Percentiles rank a stretch among this genome's conserved stretches.
Conservation (phyloP, 2,329 filamentous ascomycete genomes). For the Apiospora rasikravindrae region DNA sequence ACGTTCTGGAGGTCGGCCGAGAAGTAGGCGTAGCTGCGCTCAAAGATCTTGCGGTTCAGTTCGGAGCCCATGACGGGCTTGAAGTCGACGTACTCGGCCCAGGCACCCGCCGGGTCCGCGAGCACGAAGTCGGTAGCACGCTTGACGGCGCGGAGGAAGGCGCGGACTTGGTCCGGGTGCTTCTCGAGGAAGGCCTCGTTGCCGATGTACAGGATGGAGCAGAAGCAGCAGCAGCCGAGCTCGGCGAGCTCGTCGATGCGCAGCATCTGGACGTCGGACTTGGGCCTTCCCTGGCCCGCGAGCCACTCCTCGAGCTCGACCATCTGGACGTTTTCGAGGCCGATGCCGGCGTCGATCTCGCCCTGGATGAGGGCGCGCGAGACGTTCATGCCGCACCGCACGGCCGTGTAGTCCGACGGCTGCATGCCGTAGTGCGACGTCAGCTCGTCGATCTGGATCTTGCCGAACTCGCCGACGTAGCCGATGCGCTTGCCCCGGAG, state of each 20-base stretch:
- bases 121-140: slow-evolving; percentile 76
- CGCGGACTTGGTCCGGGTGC: slow-evolving; percentile 68
- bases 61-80: slow-evolving; percentile 72
- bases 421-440: slow-evolving; percentile 79
- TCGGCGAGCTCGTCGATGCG: slow-evolving; percentile 82
- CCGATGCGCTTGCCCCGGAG: slow-evolving; percentile 79
- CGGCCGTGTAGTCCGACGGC: slow-evolving; percentile 73
- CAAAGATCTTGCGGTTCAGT: slow-evolving; percentile 80
- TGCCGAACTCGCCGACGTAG: slow-evolving; percentile 82
- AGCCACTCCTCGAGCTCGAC: slow-evolving; percentile 83
- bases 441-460: slow-evolving; percentile 83
- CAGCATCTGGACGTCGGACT: slow-evolving; percentile 77
- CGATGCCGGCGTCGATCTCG: slow-evolving; percentile 75
- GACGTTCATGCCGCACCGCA: slow-evolving; percentile 83
- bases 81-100: slow-evolving; percentile 72
- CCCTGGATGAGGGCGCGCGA: slow-evolving; percentile 76
- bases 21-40: slow-evolving; percentile 80
- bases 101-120: slow-evolving; percentile 64
- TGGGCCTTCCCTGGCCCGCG: slow-evolving; percentile 62
- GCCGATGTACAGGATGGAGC: slow-evolving; percentile 79
- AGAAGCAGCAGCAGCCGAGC: slow-evolving; percentile 85
- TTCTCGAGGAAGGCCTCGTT: slow-evolving; percentile 73
- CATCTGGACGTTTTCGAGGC: slow-evolving; percentile 84
- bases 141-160: slow-evolving; percentile 77
- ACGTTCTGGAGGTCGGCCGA: slow-evolving; percentile 78